Base-by-base conservation (phyloP, 805 yeast species). In the Saccharomycopsis sp. region DNA sequence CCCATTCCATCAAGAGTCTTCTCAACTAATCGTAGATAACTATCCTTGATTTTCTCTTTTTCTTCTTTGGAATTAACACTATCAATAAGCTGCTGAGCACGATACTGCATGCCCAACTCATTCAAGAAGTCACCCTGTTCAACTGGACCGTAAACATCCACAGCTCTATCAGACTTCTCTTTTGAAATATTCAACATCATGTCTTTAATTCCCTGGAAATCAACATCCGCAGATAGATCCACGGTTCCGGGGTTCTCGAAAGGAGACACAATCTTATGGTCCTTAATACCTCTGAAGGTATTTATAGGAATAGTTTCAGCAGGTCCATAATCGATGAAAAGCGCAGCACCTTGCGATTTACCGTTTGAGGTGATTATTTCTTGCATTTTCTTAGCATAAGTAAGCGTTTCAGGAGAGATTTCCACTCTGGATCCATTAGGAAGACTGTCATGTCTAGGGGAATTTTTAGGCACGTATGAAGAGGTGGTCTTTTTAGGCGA, bases 191-290 rank as follows among this genome's bases (percentile, higher is more conserved):
- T 66, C 38, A 60, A 63, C 19, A 75, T 69, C 47, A 79, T 72
- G 2, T 68, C 62, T 14, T 71, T 72, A 56, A 89, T 69, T 23
- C 86, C 85, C 29, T 75, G 78, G 68, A 89, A 89, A 69, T 89
- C 96, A 12, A 89, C 96, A 67, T 89, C 96, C 0, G 86, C 85
- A 0, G 96, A 87, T 34, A 89, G 73, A 72, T 89, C 96, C 2
- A 87, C 92, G 41, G 82, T 79, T 1, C 96, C 96, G 0, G 94
- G 94, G 14, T 76, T 75, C n/a, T 69, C 74, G 60, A 87, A 85
- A 1, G 96, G 96, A 22, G 85, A 81, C 0, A 86, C 92, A 65
- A 89, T 79, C 64, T 81, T 79, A 69, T 89, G 96, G 63, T 82
- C 74, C 64, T 79, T 76, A 61, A 89, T 88, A 0, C 90, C 96